These are phyloP conservation scores for Boletus coccyginus DNA, from an alignment of 768 basidiomycete genomes.

Conservation along the genomic window DNA sequence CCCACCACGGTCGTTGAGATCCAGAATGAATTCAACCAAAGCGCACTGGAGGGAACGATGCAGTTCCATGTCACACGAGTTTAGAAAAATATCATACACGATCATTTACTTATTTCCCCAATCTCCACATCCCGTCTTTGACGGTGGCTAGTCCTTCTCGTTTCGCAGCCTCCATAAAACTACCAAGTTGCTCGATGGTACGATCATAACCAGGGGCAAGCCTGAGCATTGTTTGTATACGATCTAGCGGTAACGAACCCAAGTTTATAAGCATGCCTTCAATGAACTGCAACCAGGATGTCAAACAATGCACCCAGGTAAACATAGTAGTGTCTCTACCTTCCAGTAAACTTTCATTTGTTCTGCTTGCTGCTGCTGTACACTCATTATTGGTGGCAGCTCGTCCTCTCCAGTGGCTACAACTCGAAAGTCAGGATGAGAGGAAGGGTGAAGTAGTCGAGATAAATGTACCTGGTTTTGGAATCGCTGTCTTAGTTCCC, in stretches of 20 bases:
- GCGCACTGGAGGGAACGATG: background rate
- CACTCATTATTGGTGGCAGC: constrained; percentile 46
- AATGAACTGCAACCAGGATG: constrained; percentile 56
- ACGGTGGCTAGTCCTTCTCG: constrained; percentile 72
- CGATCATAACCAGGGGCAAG: constrained; percentile 82
- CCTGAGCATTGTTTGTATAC: constrained; percentile 88
- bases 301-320: background rate
- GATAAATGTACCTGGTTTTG: constrained; percentile 25
- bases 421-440: background rate
- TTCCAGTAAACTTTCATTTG: constrained; percentile 91
- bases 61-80: background rate
- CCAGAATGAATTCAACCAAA: background rate
- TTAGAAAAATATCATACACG: background rate
- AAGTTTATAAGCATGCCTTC: constrained; percentile 92
- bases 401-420: constrained; percentile 42
- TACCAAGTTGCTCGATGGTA: constrained; percentile 71
- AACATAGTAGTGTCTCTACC: constrained; percentile 37
- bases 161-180: constrained; percentile 79
- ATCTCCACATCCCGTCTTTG: constrained; percentile 70
- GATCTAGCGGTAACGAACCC: constrained; percentile 67
- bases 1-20: background rate
- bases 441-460: background rate
- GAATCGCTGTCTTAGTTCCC: constrained; percentile 17
- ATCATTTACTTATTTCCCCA: constrained; percentile 28
- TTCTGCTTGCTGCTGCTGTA: constrained; percentile 76